Evolutionary conservation across 331 rosid species (phyloP).

Genomic region (Malus hybrid): DNA sequence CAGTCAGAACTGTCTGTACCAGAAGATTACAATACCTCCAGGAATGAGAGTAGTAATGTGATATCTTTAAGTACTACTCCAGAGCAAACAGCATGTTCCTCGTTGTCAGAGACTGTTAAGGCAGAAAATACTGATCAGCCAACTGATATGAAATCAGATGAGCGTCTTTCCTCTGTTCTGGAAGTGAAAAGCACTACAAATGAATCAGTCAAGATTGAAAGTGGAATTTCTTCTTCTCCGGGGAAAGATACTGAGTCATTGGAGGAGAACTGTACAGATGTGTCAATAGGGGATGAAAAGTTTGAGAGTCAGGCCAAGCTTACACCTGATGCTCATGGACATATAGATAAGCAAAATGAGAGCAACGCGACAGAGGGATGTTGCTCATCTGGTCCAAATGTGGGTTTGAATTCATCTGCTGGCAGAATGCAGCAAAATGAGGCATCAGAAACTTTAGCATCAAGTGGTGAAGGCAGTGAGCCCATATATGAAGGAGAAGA

Average conservation of each 20-base stretch:
- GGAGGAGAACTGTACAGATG: slow-evolving; percentile 26
- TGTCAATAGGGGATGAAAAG: slow-evolving; percentile 26
- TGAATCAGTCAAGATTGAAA: slow-evolving; percentile 29
- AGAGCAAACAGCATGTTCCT: slow-evolving; percentile 24
- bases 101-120: slow-evolving; percentile 17
- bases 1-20: slow-evolving; percentile 30
- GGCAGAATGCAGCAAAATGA: slow-evolving; percentile 36
- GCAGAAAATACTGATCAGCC: slow-evolving; percentile 28
- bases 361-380: slow-evolving; percentile 26
- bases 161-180: slow-evolving; percentile 23
- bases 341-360: slow-evolving; percentile 32
- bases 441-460: slow-evolving; percentile 48
- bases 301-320: slow-evolving; percentile 23
- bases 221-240: slow-evolving; percentile 27
- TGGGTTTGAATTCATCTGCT: slow-evolving; percentile 43
- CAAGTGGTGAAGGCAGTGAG: slow-evolving; percentile 59
- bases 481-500: slow-evolving; percentile 99
- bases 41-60: slow-evolving; percentile 27
- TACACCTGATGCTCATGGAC: slow-evolving; percentile 26
- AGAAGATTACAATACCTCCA: slow-evolving; percentile 32
- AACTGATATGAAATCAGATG: slow-evolving; percentile 24
- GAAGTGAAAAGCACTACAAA: slow-evolving; percentile 36
- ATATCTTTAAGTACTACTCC: slow-evolving; percentile 24
- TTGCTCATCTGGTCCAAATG: slow-evolving; percentile 31
- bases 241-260: slow-evolving; percentile 22